Conservation (phyloP, 345 rosid species). For the Eucalyptus fibrosa region DNA sequence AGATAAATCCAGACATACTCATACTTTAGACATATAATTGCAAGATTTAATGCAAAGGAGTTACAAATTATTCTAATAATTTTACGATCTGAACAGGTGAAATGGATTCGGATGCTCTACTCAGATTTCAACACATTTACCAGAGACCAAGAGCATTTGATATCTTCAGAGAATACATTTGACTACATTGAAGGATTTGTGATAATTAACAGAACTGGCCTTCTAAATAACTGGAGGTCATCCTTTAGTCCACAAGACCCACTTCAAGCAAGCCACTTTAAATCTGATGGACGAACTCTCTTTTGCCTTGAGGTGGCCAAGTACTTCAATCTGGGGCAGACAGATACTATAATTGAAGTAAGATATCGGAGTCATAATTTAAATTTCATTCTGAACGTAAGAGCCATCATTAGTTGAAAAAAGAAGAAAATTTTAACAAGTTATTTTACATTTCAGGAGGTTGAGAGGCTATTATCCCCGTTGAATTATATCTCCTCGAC, state of each 20-base stretch:
- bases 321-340: slow-evolving; percentile 37
- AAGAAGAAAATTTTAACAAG: background rate
- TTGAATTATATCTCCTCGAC: slow-evolving; percentile 66
- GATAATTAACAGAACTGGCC: slow-evolving; percentile 76
- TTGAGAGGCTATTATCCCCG: slow-evolving; percentile 33
- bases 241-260: slow-evolving; percentile 80
- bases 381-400: background rate
- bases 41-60: background rate
- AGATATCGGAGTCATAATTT: background rate
- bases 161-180: slow-evolving; percentile 40
- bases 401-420: background rate
- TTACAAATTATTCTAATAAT: background rate
- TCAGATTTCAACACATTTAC: slow-evolving; percentile 57
- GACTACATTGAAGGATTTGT: slow-evolving; percentile 92
- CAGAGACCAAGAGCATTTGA: slow-evolving; percentile 70
- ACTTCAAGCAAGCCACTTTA: slow-evolving; percentile 62
- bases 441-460: slow-evolving; percentile 41
- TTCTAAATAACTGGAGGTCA: slow-evolving; percentile 72
- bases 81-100: slow-evolving; percentile 40
- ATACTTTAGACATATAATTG: background rate
- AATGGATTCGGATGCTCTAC: slow-evolving; percentile 92
- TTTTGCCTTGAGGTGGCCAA: slow-evolving; percentile 88
- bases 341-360: slow-evolving; percentile 38
- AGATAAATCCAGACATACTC: background rate
- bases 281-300: slow-evolving; percentile 64